Evolutionary conservation across 2,329 filamentous ascomycete genomes (phyloP).

Genomic region (Fusarium decemcellulare): DNA sequence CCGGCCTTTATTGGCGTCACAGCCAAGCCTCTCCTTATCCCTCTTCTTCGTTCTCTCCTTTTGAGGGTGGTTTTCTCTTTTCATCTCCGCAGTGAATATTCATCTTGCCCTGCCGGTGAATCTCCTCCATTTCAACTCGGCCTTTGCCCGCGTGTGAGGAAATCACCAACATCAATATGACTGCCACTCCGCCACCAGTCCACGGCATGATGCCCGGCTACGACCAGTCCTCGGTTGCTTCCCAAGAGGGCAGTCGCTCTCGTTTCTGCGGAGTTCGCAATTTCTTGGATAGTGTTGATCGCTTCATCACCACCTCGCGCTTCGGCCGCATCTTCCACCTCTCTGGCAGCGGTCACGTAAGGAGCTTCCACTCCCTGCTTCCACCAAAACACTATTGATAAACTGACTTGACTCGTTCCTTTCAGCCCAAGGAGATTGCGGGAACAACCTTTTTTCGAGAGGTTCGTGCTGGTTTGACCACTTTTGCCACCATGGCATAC

Average conservation of each 20-base stretch:
- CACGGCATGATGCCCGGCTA: slow-evolving; percentile 29
- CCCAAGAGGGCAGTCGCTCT: slow-evolving; percentile 37
- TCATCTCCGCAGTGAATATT: neutral
- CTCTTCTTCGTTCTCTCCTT: neutral
- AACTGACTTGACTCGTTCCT: neutral
- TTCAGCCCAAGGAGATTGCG: slow-evolving; percentile 75
- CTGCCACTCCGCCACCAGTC: slow-evolving; percentile 16
- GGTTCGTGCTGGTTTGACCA: slow-evolving; percentile 84
- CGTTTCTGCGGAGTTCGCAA: slow-evolving; percentile 53
- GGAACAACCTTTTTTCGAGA: slow-evolving; percentile 82
- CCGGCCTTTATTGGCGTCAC: slow-evolving; percentile 24
- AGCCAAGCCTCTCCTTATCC: slow-evolving; percentile 19
- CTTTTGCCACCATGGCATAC: slow-evolving; percentile 87
- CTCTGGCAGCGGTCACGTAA: slow-evolving; percentile 77
- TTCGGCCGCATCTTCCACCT: slow-evolving; percentile 76
- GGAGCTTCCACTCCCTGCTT: slow-evolving; percentile 45
- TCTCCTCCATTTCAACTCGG: neutral
- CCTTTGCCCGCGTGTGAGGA: neutral
- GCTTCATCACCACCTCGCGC: slow-evolving; percentile 56
- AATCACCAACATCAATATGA: slow-evolving; percentile 19
- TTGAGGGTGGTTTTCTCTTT: neutral
- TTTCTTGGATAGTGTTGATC: slow-evolving; percentile 53
- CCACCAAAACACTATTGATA: no score
- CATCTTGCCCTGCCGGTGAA: neutral
- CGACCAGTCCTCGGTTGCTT: neutral